phyloP scores from a whole-genome alignment of 495 filamentous ascomycete genomes.

The Neohortaea acidophila region DNA sequence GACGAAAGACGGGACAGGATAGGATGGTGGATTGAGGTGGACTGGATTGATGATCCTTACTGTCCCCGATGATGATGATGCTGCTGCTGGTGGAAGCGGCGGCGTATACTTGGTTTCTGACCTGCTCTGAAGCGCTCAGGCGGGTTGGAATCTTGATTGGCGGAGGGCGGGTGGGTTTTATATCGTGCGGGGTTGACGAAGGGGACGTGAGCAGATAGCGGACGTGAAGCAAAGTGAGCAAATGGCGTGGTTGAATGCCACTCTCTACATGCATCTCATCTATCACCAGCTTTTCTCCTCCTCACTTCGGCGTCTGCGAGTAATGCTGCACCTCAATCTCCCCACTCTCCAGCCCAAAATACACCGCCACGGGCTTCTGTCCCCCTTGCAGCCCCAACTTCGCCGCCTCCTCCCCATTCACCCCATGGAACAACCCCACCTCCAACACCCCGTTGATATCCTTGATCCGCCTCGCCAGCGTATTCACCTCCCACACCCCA shows the following conservation, averaged over 20 bases:
- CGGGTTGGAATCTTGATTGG: too few relatives aligned
- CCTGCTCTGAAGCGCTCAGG: slow-evolving; percentile 6
- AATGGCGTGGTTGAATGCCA: neutral
- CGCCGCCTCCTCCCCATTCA: slow-evolving; percentile 53
- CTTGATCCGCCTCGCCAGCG: slow-evolving; percentile 57
- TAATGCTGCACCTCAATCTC: slow-evolving; percentile 20
- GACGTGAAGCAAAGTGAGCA: neutral
- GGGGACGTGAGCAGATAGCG: too few relatives aligned
- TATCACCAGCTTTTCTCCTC: neutral
- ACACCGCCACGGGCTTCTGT: slow-evolving; percentile 82
- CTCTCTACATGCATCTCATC: neutral
- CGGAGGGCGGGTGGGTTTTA: too few relatives aligned
- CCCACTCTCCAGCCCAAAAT: slow-evolving; percentile 84
- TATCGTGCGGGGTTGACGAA: too few relatives aligned
- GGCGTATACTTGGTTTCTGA: too few relatives aligned
- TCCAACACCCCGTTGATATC: slow-evolving; percentile 75
- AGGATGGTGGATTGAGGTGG: too few relatives aligned
- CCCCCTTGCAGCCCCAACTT: slow-evolving; percentile 33
- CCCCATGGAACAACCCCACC: slow-evolving; percentile 75
- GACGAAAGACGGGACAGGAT: too few relatives aligned
- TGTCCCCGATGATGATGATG: too few relatives aligned
- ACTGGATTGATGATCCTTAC: too few relatives aligned
- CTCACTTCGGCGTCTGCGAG: slow-evolving; percentile 5
- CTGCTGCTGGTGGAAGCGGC: too few relatives aligned
- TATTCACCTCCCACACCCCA: slow-evolving; percentile 52